Base-by-base conservation (phyloP, 495 filamentous ascomycete species). In the Penicillium salamii region DNA sequence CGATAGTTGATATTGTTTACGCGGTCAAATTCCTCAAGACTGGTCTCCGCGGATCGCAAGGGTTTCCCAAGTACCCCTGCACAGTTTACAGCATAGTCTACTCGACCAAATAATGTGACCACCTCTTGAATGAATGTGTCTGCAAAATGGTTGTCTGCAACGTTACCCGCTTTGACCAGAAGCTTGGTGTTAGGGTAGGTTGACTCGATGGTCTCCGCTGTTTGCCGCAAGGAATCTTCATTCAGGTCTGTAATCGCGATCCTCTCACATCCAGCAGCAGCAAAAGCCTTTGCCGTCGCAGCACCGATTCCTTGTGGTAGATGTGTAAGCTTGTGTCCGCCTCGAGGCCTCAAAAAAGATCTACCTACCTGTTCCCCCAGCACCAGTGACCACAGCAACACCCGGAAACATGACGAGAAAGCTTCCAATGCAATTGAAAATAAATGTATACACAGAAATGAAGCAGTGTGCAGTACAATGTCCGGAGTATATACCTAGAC, bases 31-130 rank as follows among this genome's bases (percentile, higher is more conserved):
- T 68, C 61, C 7, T 60, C 66, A 1, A 62, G 42, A 1, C 59
- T 46, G 0, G 61, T 71, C 24, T 72, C 69, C 6, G 55, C 59
- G 1, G 76, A 75, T 29, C 67, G 63, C 14, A 62, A 39, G 9
- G 61, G 61, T 3, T 63, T 50, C 13, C 74, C 71, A 15, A 75
- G 52, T 0, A 78, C 61, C 21, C 78, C 78, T 3, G 78, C 78
- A 48, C 68, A 73, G 46, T 76, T 78, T 3, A 78, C 76, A 5
- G 58, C 68, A 60, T 80, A 81, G 48, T 82, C 79, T 0, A 82
- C 52, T 11, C 79, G 63, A 1, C 66, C 67, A 41, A 76, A 78
- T 14, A 42, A 42, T 7, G 33, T 19, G 0, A 67, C 63, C 0
- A 65, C 55, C 11, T 63, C 53, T 0, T 56, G 45, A 8, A 73